Evolutionary conservation across 306 rosid genomes (phyloP), one percentile per base, ranked within the genome.

Genomic region (Casuarina glauca): DNA sequence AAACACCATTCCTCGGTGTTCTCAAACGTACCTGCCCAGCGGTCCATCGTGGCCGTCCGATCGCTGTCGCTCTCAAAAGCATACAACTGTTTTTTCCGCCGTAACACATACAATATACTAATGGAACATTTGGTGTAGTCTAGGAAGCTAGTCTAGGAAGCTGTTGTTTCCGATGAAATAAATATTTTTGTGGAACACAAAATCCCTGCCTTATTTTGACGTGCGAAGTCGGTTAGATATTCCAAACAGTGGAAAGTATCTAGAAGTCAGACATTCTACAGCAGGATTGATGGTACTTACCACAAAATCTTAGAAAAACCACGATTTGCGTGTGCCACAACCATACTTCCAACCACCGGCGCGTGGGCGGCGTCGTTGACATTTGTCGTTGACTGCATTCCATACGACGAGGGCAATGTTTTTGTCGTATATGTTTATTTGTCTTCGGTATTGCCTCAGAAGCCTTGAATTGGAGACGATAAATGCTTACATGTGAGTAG

Each of bases 1-100:
- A 36, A 53, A 10, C 55, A 26, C 83, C 85, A 79, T 9, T 46
- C 77, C 51, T 84, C 77, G 79, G 53, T 70, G 15, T 61, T 61
- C 46, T 48, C 72, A 63, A 69, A 77, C 52, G 75, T 52, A 0
- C 10, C 1, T 5, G 48, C 1, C 7, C 12, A 9, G 53, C 16
- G 12, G 49, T 41, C 17, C 32, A 17, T 19, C 32, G 48, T 42
- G 43, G 71, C 69, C 49, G 41, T 44, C 0, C 0, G 42, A 41
- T 11, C 17, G 6, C 43, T 13, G 52, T 46, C 9, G n/a, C 41
- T 60, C 63, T 35, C 15, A 45, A 57, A 57, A 57, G 63, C 38
- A 9, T 9, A 57, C n/a, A 9, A 2, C 3, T 17, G 61, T n/a
- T 54, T 7, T 9, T 54, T 54, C 20, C 6, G n/a, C 7, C n/a